Base-by-base conservation (phyloP, 1,284 basidiomycete species). In the Irpex sp. region DNA sequence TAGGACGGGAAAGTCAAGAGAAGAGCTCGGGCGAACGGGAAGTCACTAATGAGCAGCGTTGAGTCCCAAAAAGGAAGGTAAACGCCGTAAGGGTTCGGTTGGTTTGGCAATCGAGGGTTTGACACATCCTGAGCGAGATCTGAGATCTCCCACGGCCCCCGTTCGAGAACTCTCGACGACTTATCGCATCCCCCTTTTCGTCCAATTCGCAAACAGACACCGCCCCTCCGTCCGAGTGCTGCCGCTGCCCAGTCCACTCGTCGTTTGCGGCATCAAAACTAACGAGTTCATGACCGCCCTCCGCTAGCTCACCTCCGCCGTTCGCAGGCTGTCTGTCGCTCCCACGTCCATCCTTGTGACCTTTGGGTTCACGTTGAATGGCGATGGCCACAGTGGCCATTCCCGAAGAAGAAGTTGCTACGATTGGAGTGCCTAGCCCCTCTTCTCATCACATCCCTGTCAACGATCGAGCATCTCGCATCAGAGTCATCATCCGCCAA, bases 41-140 rank as follows among this genome's bases (percentile, higher is more conserved):
- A 55, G 53, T 33, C 53, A 55, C 53, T 55, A 55, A 55, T 55
- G 53, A 55, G 53, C n/a, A 55, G 53, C 53, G 53, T 55, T 55
- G 53, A 55, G 31, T 55, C 53, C 53, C 53, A 17, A 35, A 55
- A 55, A 35, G 53, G 53, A 55, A 55, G 53, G 31, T 21, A 55
- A 21, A 35, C 53, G 53, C 33, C 13, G 33, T 26, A 35, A 55
- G 53, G 33, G 33, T 31, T 26, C 19, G 1, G 33, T 55, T 55
- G 53, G 53, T 31, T 55, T 31, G 26, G 53, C 53, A 55, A 55
- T 55, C 53, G 53, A 55, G 53, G 53, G 53, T 55, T 35, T 55
- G 53, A 8, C 21, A 55, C 26, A 55, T 11, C 53, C 33, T 35
- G 53, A 31, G 53, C 31, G 19, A 7, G 53, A 55, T 55, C 53